These are phyloP conservation scores for Penicillium digitatum DNA, from an alignment of 2,329 filamentous ascomycete species.

Conservation along the genomic window DNA sequence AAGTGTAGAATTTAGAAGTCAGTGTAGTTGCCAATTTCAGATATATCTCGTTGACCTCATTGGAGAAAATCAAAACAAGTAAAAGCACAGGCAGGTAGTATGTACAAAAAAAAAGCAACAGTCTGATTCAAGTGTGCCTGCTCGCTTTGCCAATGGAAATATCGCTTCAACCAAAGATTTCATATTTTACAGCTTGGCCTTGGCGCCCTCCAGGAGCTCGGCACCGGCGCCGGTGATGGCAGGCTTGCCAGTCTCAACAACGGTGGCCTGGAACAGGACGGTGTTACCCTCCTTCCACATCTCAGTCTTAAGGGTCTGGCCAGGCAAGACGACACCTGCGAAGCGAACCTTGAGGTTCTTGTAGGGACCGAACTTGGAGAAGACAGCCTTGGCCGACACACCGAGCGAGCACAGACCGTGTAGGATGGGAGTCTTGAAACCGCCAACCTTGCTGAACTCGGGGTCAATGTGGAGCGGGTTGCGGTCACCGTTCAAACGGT, in stretches of 20 bases:
- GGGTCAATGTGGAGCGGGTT: constrained; percentile 97
- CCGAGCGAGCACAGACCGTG: constrained; percentile 97
- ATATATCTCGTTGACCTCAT: not conserved
- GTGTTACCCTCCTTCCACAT: constrained; percentile 86
- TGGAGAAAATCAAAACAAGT: not conserved
- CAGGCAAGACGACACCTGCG: constrained; percentile 77
- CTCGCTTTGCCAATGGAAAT: constrained; percentile 14
- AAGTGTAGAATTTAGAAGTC: not conserved
- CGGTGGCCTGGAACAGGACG: constrained; percentile 79
- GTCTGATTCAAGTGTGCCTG: constrained; percentile 15
- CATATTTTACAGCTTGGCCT: constrained; percentile 49
- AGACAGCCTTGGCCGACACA: constrained; percentile 83
- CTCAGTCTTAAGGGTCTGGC: constrained; percentile 86
- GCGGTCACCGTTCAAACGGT: constrained; percentile 88
- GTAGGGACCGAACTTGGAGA: constrained; percentile 74
- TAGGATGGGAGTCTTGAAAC: constrained; percentile 89
- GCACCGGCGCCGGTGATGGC: constrained; percentile 77
- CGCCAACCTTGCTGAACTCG: constrained; percentile 86
- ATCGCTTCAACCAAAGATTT: constrained; percentile 19
- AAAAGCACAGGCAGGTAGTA: constrained; percentile 16
- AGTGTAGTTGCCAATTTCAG: not conserved
- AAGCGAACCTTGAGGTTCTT: constrained; percentile 93
- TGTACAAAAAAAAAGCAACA: constrained; percentile 24
- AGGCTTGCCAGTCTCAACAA: constrained; percentile 89
- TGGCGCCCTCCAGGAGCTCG: constrained; percentile 59